Percentiles rank a stretch among this genome's conserved stretches.
phyloP scores from a whole-genome alignment of 805 yeast genomes.

The Tetrapisispora iriomotensis region DNA sequence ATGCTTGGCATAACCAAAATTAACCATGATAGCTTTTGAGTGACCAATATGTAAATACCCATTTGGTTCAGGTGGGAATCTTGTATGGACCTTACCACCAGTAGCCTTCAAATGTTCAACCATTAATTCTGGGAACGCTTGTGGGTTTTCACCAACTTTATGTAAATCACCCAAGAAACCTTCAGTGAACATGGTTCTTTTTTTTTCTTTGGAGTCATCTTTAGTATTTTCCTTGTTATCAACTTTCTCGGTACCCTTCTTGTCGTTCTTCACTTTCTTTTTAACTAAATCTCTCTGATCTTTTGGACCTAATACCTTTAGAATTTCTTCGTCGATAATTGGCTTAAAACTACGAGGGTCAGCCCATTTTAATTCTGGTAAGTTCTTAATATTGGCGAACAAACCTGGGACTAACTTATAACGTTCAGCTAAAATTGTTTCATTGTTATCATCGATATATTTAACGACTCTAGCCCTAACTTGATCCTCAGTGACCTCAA shows the following conservation, averaged over 20 bases:
- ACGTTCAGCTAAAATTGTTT: constrained; percentile 57
- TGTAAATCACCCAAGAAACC: constrained; percentile 95
- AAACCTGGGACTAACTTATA: constrained; percentile 71
- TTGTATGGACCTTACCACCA: constrained; percentile 74
- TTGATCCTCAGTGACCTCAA: constrained; percentile 56
- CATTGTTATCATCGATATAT: constrained; percentile 51
- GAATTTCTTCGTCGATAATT: constrained; percentile 66
- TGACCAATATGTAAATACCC: constrained; percentile 99
- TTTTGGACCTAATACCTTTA: constrained; percentile 77
- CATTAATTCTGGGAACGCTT: constrained; percentile 77
- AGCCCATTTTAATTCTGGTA: constrained; percentile 85
- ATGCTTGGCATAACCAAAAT: constrained; percentile 91
- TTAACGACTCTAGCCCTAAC: constrained; percentile 47
- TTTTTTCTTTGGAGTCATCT: constrained; percentile 10
- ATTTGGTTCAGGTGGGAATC: constrained; percentile 98
- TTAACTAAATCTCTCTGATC: constrained; percentile 85
- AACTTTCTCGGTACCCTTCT: constrained; percentile 30
- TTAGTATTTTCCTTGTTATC: constrained; percentile 8
- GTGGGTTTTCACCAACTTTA: constrained; percentile 92
- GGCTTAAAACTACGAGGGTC: constrained; percentile 81
- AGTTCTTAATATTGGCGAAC: constrained; percentile 63
- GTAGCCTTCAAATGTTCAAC: constrained; percentile 69
- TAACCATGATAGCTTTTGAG: constrained; percentile 94
- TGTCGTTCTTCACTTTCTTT: constrained; percentile 50
- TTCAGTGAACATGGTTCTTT: constrained; percentile 80